Percentiles rank a stretch among this genome's conserved stretches.
phyloP scores from a whole-genome alignment of 176 grass and related monocot species.

The Poa annua region DNA sequence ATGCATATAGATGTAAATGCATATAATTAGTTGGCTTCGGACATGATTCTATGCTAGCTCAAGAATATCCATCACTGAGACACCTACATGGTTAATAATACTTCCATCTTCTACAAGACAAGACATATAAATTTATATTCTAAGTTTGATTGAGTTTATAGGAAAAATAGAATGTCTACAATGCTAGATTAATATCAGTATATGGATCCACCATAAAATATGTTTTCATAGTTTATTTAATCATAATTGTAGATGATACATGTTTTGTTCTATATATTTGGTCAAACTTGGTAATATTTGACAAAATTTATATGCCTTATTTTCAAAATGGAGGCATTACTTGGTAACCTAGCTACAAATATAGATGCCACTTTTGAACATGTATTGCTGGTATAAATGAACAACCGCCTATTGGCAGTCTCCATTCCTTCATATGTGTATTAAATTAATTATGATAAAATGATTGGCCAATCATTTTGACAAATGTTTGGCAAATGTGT shows the following conservation, averaged over 20 bases:
- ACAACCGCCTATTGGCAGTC: neutral
- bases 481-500: neutral
- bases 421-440: neutral
- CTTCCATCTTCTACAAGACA: neutral
- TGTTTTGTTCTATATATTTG: too few relatives aligned
- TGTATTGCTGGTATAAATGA: neutral
- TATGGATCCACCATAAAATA: too few relatives aligned
- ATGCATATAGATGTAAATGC: neutral
- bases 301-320: too few relatives aligned
- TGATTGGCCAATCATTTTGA: neutral
- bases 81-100: neutral
- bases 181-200: too few relatives aligned
- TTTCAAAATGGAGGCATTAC: neutral
- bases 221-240: too few relatives aligned
- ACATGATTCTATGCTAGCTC: neutral
- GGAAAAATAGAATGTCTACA: too few relatives aligned
- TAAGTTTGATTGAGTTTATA: too few relatives aligned
- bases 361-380: neutral
- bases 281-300: too few relatives aligned
- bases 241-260: too few relatives aligned
- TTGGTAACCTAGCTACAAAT: neutral
- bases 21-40: neutral
- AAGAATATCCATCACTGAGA: neutral
- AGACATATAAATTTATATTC: neutral
- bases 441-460: neutral